These are phyloP conservation scores for Celoporthe dispersa DNA, from an alignment of 2,329 filamentous ascomycete species.

Conservation along the genomic window DNA sequence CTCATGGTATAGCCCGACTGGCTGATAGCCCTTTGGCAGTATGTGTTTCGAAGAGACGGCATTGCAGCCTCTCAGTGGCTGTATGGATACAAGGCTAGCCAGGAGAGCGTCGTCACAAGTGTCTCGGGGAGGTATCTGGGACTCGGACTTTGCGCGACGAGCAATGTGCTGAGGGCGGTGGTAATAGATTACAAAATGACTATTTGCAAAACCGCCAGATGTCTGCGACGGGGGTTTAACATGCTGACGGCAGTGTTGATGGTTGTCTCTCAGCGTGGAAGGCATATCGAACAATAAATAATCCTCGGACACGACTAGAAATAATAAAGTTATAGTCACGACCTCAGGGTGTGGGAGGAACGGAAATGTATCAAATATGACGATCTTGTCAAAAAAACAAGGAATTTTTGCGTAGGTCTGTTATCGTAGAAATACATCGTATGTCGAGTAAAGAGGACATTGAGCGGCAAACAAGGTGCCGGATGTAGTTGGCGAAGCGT, in stretches of 20 bases:
- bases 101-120: constrained; percentile 1
- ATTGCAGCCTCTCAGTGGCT: constrained; percentile 24
- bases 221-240: background rate
- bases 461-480: background rate
- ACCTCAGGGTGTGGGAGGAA: background rate
- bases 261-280: background rate
- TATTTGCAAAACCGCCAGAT: background rate
- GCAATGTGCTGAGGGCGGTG: background rate
- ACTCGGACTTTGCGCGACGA: constrained; percentile 14
- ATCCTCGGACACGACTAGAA: background rate
- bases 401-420: background rate
- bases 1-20: background rate
- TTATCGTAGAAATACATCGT: background rate
- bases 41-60: background rate
- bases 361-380: background rate
- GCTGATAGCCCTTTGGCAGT: background rate
- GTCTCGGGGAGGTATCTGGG: background rate
- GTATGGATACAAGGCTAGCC: constrained; percentile 27
- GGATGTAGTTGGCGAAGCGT: background rate
- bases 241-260: background rate
- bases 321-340: background rate
- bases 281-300: background rate
- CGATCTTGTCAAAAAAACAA: too few species aligned
- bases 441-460: background rate
- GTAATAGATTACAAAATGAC: background rate